Evolutionary conservation across 345 rosid genomes (phyloP), one percentile per base, ranked within the genome.

Genomic region (Excoecaria cochinchinensis): DNA sequence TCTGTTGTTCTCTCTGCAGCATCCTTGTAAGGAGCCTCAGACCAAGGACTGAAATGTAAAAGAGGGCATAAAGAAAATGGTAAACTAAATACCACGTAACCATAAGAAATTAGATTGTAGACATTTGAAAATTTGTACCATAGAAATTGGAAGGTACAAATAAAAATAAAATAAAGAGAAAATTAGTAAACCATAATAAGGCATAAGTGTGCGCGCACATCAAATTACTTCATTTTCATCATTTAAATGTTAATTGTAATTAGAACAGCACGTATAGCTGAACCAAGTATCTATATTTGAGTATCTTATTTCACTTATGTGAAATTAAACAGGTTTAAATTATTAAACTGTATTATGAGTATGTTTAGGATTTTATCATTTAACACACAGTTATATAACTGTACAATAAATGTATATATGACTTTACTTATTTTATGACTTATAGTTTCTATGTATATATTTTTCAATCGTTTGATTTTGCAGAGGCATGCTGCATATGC

Each of bases 1-100:
- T 58, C 72, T 14, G 85, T n/a, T 44, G 91, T 86, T 82, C 83
- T 90, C 87, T 89, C 97, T 75, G 84, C 86, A 53, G 90, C 92
- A 83, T 87, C 85, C 79, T 82, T 82, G 62, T 87, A 92, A 36
- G 96, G 91, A 74, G 79, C 86, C 69, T 75, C 86, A 78, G 44
- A 60, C 96, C 94, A 92, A 50, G 97, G 97, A 81, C 96, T 92
- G 89, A 84, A 82, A 79, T 9, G 73, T 42, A 77, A 64, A 81
- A 74, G 2, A 50, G 66, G 76, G 72, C 67, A 39, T 74, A 24
- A 21, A 78, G n/a, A 8, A n/a, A 75, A 69, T 4, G 16, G 81
- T 74, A 61, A 72, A 70, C 55, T 40, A 74, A 12, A 63, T 38
- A 53, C 62, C 21, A 12, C 62, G 39, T 25, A 68, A 47, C 74